These are phyloP conservation scores for Citrus trifoliata DNA, from an alignment of 345 rosid genomes.

Conservation along the genomic window DNA sequence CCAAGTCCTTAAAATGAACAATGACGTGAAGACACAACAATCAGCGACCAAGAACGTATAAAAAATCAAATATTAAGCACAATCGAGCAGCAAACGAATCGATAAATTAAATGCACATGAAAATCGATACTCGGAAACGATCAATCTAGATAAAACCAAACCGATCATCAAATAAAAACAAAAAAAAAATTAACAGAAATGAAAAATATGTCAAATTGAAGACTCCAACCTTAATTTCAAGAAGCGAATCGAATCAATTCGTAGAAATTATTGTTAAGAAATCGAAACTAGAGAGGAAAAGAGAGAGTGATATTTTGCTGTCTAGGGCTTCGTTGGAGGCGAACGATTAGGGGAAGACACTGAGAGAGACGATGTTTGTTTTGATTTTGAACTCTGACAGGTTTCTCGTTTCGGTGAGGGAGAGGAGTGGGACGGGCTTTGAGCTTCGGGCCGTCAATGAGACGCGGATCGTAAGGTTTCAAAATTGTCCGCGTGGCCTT, in stretches of 20 bases:
- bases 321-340: background rate
- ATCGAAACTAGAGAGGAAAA: background rate
- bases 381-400: background rate
- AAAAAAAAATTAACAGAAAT: background rate
- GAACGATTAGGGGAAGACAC: background rate
- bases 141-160: background rate
- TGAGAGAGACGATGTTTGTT: background rate
- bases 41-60: background rate
- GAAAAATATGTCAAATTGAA: background rate
- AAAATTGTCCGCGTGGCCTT: slow-evolving; percentile 14
- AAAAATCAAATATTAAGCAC: background rate
- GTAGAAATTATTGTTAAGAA: background rate
- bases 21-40: background rate
- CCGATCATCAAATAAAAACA: background rate
- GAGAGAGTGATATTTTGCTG: background rate
- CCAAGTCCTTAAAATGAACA: background rate
- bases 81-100: background rate
- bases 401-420: background rate
- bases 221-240: background rate
- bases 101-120: background rate
- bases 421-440: background rate
- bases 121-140: background rate
- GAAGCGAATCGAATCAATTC: background rate
- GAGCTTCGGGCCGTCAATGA: background rate
- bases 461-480: slow-evolving; percentile 12